These are phyloP conservation scores for Penicillium sp. DNA, from an alignment of 2,329 filamentous ascomycete species.

Conservation along the genomic window DNA sequence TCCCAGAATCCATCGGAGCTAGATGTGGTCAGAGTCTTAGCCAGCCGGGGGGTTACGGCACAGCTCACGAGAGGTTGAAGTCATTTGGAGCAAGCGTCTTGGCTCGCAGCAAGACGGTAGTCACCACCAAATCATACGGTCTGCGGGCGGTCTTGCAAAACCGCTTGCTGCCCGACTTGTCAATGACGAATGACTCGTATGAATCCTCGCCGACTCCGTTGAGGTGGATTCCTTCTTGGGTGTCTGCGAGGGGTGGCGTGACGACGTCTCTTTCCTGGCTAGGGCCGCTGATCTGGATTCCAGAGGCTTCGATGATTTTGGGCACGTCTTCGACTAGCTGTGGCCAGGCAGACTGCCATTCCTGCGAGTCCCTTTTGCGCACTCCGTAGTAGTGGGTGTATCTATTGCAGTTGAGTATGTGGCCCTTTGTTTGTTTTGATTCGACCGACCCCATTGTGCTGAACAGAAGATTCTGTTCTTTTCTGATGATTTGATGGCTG, in stretches of 20 bases:
- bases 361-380: constrained; percentile 6
- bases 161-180: not conserved
- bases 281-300: no score
- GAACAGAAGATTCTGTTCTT: no score
- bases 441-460: no score
- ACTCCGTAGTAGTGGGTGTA: constrained; percentile 21
- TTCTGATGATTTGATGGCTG: no score
- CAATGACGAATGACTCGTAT: constrained; percentile 12
- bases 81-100: constrained; percentile 14
- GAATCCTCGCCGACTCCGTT: constrained; percentile 8
- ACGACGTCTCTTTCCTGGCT: no score
- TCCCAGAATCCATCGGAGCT: constrained; percentile 10
- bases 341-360: constrained; percentile 17
- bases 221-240: constrained; percentile 10
- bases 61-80: no score
- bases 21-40: constrained; percentile 1
- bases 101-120: constrained; percentile 18
- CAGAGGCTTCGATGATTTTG: constrained; percentile 9
- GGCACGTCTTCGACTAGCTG: constrained; percentile 14
- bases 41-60: not conserved
- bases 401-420: no score
- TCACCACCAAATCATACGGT: constrained; percentile 21
- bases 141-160: constrained; percentile 17
- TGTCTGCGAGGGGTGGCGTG: constrained; percentile 1
- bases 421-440: no score